A percentile compares a stretch with the other conserved stretches of the same genome.
Conservation (phyloP, 2,329 filamentous ascomycete species). For the Claviceps sp. region DNA sequence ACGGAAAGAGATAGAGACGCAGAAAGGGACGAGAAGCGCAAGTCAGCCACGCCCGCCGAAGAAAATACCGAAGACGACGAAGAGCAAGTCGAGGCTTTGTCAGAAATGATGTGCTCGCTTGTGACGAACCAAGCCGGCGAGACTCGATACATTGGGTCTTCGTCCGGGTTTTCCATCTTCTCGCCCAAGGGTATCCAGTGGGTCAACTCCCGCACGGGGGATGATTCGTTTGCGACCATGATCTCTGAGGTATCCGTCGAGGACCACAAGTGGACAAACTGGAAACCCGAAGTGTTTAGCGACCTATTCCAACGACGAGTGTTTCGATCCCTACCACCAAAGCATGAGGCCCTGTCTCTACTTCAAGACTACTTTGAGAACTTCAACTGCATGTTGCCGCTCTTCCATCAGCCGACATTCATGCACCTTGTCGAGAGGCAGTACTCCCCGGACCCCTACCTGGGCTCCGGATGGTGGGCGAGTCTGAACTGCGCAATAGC, state of each 20-base stretch:
- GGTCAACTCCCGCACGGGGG: constrained; percentile 97
- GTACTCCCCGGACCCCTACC: constrained; percentile 83
- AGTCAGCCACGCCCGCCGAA: constrained; percentile 25
- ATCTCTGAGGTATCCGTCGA: constrained; percentile 83
- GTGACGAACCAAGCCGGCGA: constrained; percentile 92
- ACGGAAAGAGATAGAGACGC: constrained; percentile 20
- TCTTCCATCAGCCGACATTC: constrained; percentile 96
- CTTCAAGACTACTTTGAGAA: constrained; percentile 94
- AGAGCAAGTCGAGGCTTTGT: constrained; percentile 72
- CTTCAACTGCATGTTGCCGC: constrained; percentile 97
- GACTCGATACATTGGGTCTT: constrained; percentile 95
- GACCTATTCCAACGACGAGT: constrained; percentile 80
- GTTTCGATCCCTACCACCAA: constrained; percentile 71
- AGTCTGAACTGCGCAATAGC: constrained; percentile 87
- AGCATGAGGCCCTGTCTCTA: constrained; percentile 75
- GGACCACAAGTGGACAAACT: constrained; percentile 91
- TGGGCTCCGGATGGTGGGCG: constrained; percentile 97
- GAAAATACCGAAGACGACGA: constrained; percentile 32
- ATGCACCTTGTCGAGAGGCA: constrained; percentile 94
- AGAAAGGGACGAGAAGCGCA: constrained; percentile 20
- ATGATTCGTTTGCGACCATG: constrained; percentile 87
- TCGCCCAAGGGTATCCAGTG: constrained; percentile 96
- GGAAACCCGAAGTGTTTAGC: constrained; percentile 94
- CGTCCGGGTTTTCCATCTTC: constrained; percentile 96
- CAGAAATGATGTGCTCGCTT: constrained; percentile 97